Evolutionary conservation across 1,284 basidiomycete species (phyloP).

Genomic region (Papiliotrema fonsecae): DNA sequence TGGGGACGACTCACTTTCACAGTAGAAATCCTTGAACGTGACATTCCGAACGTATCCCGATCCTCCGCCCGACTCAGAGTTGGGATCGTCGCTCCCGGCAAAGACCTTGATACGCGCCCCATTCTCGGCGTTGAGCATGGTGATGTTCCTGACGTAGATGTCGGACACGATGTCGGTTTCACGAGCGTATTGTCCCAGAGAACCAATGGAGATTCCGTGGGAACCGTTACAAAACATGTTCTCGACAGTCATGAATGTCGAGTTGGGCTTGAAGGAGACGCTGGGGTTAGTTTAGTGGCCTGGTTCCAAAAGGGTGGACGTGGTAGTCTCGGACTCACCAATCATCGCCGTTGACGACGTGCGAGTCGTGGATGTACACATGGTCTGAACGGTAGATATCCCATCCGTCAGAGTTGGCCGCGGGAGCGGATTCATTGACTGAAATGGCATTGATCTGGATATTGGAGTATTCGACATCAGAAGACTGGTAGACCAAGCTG

Average conservation of each 20-base stretch:
- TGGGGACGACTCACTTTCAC: slow-evolving; percentile 15
- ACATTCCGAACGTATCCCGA: slow-evolving; percentile 57
- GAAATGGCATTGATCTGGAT: slow-evolving; percentile 23
- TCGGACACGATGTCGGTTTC: slow-evolving; percentile 61
- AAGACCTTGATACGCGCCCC: slow-evolving; percentile 66
- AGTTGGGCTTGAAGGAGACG: slow-evolving; percentile 64
- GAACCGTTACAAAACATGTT: slow-evolving; percentile 56
- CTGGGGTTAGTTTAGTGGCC: slow-evolving; percentile 49
- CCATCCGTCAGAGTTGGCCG: slow-evolving; percentile 60
- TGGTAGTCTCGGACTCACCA: slow-evolving; percentile 9
- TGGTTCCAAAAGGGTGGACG: neutral
- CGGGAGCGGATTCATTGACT: slow-evolving; percentile 20
- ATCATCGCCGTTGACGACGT: slow-evolving; percentile 28
- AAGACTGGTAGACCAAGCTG: slow-evolving; percentile 26
- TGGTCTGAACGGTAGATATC: slow-evolving; percentile 55
- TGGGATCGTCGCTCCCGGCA: slow-evolving; percentile 50
- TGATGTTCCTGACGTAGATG: slow-evolving; percentile 56
- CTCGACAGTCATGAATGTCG: slow-evolving; percentile 57
- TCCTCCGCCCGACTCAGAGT: slow-evolving; percentile 54
- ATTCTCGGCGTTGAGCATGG: slow-evolving; percentile 59
- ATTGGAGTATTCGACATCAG: slow-evolving; percentile 22
- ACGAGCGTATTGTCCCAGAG: slow-evolving; percentile 57
- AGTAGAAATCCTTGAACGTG: slow-evolving; percentile 18
- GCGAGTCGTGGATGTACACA: slow-evolving; percentile 27
- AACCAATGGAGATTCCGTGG: slow-evolving; percentile 62